Percentiles rank a stretch among this genome's conserved stretches.
These are phyloP conservation scores for Pichia sp. DNA, from an alignment of 1,139 yeast species.

Conservation along the genomic window DNA sequence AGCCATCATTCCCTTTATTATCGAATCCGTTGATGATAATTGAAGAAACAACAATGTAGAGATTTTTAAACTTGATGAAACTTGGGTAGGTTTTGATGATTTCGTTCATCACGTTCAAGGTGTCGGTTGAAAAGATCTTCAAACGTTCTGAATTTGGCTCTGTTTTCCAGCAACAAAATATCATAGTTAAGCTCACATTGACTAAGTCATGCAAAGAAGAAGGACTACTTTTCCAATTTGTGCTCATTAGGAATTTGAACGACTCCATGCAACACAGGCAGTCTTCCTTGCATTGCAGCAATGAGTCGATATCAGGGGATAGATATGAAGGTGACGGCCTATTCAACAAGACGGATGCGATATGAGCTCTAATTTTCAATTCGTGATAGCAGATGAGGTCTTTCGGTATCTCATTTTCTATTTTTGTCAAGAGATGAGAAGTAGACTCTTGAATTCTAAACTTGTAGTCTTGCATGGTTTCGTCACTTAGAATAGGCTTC, in stretches of 20 bases:
- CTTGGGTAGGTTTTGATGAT: slow-evolving; percentile 17
- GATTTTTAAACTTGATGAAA: slow-evolving; percentile 19
- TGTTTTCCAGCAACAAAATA: slow-evolving; percentile 25
- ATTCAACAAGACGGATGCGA: neutral
- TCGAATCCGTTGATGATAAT: slow-evolving; percentile 18
- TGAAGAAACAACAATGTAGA: slow-evolving; percentile 20
- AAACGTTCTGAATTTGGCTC: slow-evolving; percentile 19
- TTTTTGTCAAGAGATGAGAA: neutral
- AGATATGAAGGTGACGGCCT: neutral
- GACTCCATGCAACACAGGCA: neutral
- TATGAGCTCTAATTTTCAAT: neutral
- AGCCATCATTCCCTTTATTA: neutral
- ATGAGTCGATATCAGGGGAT: neutral
- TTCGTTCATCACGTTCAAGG: slow-evolving; percentile 17
- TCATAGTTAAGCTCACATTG: slow-evolving; percentile 21
- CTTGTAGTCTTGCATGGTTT: neutral
- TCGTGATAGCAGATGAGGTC: neutral
- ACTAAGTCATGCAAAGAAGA: slow-evolving; percentile 21
- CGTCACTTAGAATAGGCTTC: neutral
- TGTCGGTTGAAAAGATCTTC: slow-evolving; percentile 15
- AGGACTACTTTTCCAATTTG: slow-evolving; percentile 8
- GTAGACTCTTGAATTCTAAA: neutral
- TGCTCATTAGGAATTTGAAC: neutral
- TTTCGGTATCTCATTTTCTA: neutral
- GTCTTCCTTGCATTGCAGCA: neutral